Evolutionary conservation across 768 basidiomycete species (phyloP).

Genomic region (Boletus sp.): DNA sequence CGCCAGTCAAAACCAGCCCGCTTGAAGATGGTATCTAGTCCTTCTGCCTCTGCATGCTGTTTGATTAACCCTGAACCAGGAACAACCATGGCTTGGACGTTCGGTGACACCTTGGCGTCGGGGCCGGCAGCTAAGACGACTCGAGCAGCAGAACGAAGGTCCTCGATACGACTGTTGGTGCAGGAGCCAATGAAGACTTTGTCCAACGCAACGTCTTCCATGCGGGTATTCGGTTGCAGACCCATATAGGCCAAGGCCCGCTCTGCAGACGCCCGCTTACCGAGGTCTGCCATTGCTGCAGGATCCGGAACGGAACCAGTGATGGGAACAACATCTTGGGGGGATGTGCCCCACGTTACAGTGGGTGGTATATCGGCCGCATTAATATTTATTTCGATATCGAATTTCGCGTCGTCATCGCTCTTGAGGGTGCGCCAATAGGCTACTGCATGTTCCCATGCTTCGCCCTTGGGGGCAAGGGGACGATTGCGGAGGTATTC

Average conservation of each 20-base stretch:
- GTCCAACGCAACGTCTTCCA: conserved; percentile 78
- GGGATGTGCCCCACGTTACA: conserved; percentile 91
- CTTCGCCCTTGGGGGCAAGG: conserved; percentile 76
- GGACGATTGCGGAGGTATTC: conserved; percentile 79
- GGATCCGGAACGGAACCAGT: conserved; percentile 81
- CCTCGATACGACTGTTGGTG: conserved; percentile 92
- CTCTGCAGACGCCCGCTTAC: conserved; percentile 64
- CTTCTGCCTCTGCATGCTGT: conserved; percentile 87
- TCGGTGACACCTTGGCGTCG: conserved; percentile 68
- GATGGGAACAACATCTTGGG: conserved; percentile 84
- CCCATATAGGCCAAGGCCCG: conserved; percentile 87
- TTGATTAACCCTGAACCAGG: conserved; percentile 90
- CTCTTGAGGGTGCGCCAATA: conserved; percentile 81
- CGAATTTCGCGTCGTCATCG: conserved; percentile 82
- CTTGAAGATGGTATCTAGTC: conserved; percentile 80
- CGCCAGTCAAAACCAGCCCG: conserved; percentile 94
- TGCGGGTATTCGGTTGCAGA: conserved; percentile 68
- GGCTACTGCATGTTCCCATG: conserved; percentile 80
- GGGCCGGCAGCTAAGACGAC: conserved; percentile 73
- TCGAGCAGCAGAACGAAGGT: conserved; percentile 73
- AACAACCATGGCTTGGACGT: conserved; percentile 85
- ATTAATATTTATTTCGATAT: conserved; percentile 73
- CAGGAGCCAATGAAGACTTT: conserved; percentile 95
- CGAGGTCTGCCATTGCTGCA: conserved; percentile 55
- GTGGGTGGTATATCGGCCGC: conserved; percentile 88